phyloP scores from a whole-genome alignment of 176 grass and related monocot genomes.

The Phragmites australis region DNA sequence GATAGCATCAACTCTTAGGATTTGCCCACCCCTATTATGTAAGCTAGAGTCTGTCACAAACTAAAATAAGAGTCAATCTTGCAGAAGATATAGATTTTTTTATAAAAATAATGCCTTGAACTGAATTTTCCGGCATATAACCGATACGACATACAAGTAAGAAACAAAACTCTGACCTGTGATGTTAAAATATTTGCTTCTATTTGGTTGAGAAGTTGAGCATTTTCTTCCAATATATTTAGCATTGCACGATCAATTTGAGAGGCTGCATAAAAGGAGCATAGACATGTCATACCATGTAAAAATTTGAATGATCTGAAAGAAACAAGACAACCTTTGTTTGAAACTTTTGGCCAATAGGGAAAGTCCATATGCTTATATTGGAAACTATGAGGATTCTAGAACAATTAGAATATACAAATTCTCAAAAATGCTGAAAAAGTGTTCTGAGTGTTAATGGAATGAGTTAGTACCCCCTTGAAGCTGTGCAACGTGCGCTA shows the following conservation, averaged over 20 bases:
- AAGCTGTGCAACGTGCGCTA: background rate
- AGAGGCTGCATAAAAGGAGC: constrained; percentile 51
- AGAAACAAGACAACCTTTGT: background rate
- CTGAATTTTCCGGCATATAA: background rate
- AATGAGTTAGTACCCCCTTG: background rate
- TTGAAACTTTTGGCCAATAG: background rate
- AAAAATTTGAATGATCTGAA: background rate
- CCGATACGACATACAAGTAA: constrained; percentile 8
- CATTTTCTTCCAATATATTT: constrained; percentile 82
- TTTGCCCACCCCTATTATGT: background rate
- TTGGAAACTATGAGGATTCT: background rate
- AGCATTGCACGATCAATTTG: constrained; percentile 60
- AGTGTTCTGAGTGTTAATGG: background rate
- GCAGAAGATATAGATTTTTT: background rate
- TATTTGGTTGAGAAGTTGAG: constrained; percentile 73
- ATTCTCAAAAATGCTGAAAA: background rate
- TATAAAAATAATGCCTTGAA: background rate
- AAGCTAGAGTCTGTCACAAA: background rate
- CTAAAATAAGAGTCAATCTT: background rate
- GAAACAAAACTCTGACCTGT: constrained; percentile 54
- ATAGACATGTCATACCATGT: constrained; percentile 1
- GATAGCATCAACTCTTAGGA: background rate
- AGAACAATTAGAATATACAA: constrained; percentile 11
- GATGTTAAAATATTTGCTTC: constrained; percentile 76
- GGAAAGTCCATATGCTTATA: constrained; percentile 3